Base-by-base conservation (phyloP, 176 grass and related monocot genomes). In the sorghum (Sorghum bicolor) region DNA sequence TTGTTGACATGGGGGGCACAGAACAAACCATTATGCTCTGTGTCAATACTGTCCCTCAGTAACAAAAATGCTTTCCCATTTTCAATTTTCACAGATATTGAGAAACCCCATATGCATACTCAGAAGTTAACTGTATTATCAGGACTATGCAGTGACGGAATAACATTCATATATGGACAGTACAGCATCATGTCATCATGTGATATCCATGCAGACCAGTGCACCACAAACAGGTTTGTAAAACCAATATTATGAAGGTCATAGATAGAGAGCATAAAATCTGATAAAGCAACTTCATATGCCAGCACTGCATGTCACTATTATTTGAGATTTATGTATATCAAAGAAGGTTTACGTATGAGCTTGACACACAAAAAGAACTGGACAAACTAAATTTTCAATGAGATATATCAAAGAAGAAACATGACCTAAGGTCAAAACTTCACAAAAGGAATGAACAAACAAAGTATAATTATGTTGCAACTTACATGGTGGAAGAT, bases 401-500 rank as follows among this genome's bases (percentile, higher is more conserved):
- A 86, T 67, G 83, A 60, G 78, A 74, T 24, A 67, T 38, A 36
- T 24, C 26, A 67, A 76, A 34, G 11, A 14, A 79, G 30, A 50
- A 61, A 28, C 26, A 38, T 76, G 38, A 83, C 6, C 62, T 24
- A 29, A 25, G 24, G 39, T 72, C 11, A n/a, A 84, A 50, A 44
- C 31, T 55, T 19, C 17, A 78, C 24, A 10, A 33, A 82, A 76
- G 39, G 17, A 57, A 45, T 74, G 22, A 55, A 39, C 45, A 50
- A 70, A 33, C 8, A 17, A 64, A 50, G 10, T 10, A 63, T n/a
- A 80, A 78, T 60, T 68, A 36, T 37, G 36, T 43, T 60, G 1
- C 2, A 40, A 94, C 93, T 96, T 94, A 99, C 97, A 87, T 89
- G 71, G 64, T 99, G 97, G 28, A 99, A 96, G 66, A 99, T 96